Base-by-base conservation (phyloP, 129 eudicot species). In the carrot (Daucus carota) region DNA sequence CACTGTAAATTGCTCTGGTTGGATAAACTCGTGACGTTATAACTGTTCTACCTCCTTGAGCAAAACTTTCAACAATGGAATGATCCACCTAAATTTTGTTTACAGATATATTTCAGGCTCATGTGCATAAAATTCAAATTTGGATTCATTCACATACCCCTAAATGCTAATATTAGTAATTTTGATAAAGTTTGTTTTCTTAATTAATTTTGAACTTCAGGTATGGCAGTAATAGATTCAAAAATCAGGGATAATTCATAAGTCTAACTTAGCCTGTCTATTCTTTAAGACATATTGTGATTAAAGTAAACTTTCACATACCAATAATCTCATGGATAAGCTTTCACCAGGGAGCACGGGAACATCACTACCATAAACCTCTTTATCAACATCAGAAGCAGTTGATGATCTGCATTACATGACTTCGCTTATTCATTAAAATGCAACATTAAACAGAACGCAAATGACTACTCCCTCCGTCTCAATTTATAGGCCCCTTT, bases 61-160 rank as follows among this genome's bases (percentile, higher is more conserved):
- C 98, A 84, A 93, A 93, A 42, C 97, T 87, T 73, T 93, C 98
- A 12, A 93, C 92, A 17, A 93, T 84, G 20, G 98, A 93, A 74
- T 93, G 98, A 90, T 93, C 98, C 63, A 93, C 96, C 98, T 92
- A 80, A 41, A 77, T 68, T 4, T 40, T 44, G 32, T 29, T 8
- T 24, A 36, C 13, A 32, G 2, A 38, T 18, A 29, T 32, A n/a
- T n/a, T 40, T 40, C 68, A 44, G 26, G 6, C 54, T 57, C 45
- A 57, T 8, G 34, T 40, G 12, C 31, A 57, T n/a, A 9, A n/a
- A n/a, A 0, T n/a, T 2, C 1, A 57, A 57, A n/a, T 8, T 7
- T 54, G 7, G 8, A 28, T 20, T 52, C 28, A 8, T 22, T 22
- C 11, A 54, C 62, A 54, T 54, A 22, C 29, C 28, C 0, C 40